Evolutionary conservation across 192 early-diverging fungal genomes (phyloP), one percentile per base, ranked within the genome.

Genomic region (Umbelopsis isabellina): DNA sequence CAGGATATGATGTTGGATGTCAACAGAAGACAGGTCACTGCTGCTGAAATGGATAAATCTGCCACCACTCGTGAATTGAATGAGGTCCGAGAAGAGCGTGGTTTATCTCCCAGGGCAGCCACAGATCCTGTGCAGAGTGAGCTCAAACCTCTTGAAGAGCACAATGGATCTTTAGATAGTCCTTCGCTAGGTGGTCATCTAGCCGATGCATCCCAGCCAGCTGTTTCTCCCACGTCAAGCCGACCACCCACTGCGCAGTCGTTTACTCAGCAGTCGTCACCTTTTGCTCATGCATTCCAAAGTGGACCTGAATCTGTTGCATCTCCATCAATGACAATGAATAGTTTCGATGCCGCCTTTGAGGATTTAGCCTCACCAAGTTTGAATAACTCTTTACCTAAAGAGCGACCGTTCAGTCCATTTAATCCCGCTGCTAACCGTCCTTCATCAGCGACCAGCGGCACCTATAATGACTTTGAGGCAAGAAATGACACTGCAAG

Each of bases 1-100:
- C 88, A 91, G 52, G 76, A 82, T 55, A 81, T 86, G 53, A 68
- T 86, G 50, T 65, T 89, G 7, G 89, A 89, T 75, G 86, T 93
- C 67, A 90, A 91, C 51, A 80, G 83, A 46, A 81, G 89, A 51
- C 83, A 89, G 64, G 73, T 91, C 9, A 72, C 79, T 1, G 79
- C 80, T 46, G 86, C 87, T 22, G 87, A 89, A 27, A 80, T 77
- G 12, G 89, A 93, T 49, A 83, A 90, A 53, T 83, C 91, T 66
- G 81, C 84, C 52, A 58, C 89, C 46, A 75, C 89, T 48, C 71
- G 72, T 18, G 83, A 92, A 51, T 71, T 83, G 46, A 76, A 74
- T 11, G 75, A 86, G 15, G 76, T 75, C n/a, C 45, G 75, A 13
- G 79, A 72, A 15, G 72, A 72, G 30, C 68, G 69, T 49, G 72